Base-by-base conservation (phyloP, 768 basidiomycete species). In the Hydnomerulius pinastri region DNA sequence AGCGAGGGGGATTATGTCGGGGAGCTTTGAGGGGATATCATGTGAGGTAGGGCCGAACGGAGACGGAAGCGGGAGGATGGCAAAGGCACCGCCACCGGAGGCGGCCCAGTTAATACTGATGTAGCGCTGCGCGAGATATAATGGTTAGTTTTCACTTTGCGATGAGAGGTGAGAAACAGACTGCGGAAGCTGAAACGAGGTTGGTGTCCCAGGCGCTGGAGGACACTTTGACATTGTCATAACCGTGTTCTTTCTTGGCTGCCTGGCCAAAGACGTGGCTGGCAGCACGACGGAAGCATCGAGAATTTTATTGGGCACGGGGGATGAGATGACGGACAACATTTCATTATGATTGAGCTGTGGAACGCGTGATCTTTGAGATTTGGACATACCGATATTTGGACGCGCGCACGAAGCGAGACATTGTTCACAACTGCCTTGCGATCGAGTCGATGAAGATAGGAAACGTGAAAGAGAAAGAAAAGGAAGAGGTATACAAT, bases 151-250 rank as follows among this genome's bases (percentile, higher is more conserved):
- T 7, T 21, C 25, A 43, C 12, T 28, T 8, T n/a, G 7, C 4
- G 2, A 11, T 6, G 45, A 46, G 50, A 44, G 39, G 39, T 48
- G 12, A 20, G 45, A n/a, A 56, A 46, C 54, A 25, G 66, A 92
- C 90, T 37, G 78, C 85, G 56, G 92, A 93, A 10, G 92, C 90
- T 53, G 89, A 78, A 56, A 97, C 76, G 54, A 98, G 72, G 67
- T 98, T 96, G 37, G 96, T 98, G 68, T 98, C 96, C 93, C 92
- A 98, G 8, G 96, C 94, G 58, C 84, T 91, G 69, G 83, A 86
- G 42, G 90, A 87, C 15, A 92, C 78, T 68, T 93, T 93, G 58
- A 92, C 74, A 55, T 92, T 94, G 66, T 93, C 90, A 54, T 86
- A 70, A 18, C 80, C 73, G 58, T 89, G 77, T 66, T 92, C 90